A percentile compares a stretch with the other conserved stretches of the same genome.
These are phyloP conservation scores for Euphorbia peplus DNA, from an alignment of 345 rosid genomes.

Conservation along the genomic window DNA sequence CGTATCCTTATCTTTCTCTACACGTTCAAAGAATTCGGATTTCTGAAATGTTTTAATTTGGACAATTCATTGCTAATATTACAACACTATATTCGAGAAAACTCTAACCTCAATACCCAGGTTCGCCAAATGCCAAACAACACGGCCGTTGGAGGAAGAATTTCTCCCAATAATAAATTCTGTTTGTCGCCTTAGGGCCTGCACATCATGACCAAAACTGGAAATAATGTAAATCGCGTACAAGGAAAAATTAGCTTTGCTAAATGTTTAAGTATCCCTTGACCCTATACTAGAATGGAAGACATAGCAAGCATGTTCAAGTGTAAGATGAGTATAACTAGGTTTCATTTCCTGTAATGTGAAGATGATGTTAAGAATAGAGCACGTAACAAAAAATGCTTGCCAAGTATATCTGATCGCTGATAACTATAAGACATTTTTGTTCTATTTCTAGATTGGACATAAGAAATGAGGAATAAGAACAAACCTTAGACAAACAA, in stretches of 20 bases:
- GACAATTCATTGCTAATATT: conserved; percentile 23
- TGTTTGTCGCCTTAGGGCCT: conserved; percentile 17
- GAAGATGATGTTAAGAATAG: not conserved
- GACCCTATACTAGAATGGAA: not conserved
- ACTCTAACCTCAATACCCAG: conserved; percentile 20
- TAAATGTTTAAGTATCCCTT: not conserved
- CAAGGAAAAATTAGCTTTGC: not conserved
- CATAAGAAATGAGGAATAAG: not conserved
- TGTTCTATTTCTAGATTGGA: not conserved
- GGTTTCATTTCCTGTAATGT: not conserved
- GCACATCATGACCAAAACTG: conserved; percentile 8
- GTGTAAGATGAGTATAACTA: conserved; percentile 1
- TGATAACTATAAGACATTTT: not conserved
- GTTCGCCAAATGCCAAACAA: conserved; percentile 18
- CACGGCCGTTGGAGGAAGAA: conserved; percentile 6
- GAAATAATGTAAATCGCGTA: not conserved
- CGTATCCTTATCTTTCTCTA: conserved; percentile 16
- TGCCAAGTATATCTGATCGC: not conserved
- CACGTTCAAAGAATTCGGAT: conserved; percentile 19
- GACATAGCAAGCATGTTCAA: not conserved
- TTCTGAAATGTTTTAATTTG: conserved; percentile 15
- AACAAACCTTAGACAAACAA: not conserved
- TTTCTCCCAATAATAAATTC: conserved; percentile 8
- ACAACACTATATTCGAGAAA: conserved; percentile 15
- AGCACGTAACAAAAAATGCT: not conserved